Base-by-base conservation (phyloP, 2,329 filamentous ascomycete species). In the Parastagonospora avenae region DNA sequence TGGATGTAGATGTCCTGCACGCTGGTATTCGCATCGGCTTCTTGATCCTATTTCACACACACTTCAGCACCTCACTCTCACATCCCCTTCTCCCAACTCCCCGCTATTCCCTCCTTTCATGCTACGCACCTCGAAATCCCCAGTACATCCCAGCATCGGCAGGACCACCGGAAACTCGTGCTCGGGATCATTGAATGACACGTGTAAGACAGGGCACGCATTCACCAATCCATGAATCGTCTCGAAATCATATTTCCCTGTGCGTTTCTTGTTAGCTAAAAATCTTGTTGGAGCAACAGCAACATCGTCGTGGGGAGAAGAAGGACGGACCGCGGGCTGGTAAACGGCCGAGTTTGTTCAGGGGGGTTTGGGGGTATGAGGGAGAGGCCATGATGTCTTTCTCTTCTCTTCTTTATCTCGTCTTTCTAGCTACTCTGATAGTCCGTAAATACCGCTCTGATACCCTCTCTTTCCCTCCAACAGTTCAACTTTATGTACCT, bases 11-110 rank as follows among this genome's bases (percentile, higher is more conserved):
- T 36, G 30, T 68, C 54, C 30, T 66, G 63, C 4, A 36, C 11
- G 2, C 48, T 47, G 55, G 43, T 51, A 19, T 88, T 81, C 50
- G 92, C 87, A 4, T 91, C 79, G 0, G 87, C 85, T 43, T 82
- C 79, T 12, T 41, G 60, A 28, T 42, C 11, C 30, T 42, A 24
- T 10, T 27, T 14, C 9, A 7, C 9, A 27, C 3, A 4, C 10
- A 11, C 3, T 4, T 4, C 30, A 11, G 30, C 8, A 8, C 9
- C n/a, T n/a, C 30, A 3, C n/a, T 32, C 8, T 11, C 30, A 2
- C 4, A 2, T 32, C 30, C 30, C 30, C 7, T n/a, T 8, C 33
- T 37, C 33, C 33, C 8, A 36, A 9, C 33, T 31, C 29, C 29
- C 11, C 11, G 7, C 29, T 7, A 8, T 11, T 11, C 29, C 7